Evolutionary conservation across 1,284 basidiomycete species (phyloP), one percentile per base, ranked within the genome.

Genomic region (Ustilago esculenta): DNA sequence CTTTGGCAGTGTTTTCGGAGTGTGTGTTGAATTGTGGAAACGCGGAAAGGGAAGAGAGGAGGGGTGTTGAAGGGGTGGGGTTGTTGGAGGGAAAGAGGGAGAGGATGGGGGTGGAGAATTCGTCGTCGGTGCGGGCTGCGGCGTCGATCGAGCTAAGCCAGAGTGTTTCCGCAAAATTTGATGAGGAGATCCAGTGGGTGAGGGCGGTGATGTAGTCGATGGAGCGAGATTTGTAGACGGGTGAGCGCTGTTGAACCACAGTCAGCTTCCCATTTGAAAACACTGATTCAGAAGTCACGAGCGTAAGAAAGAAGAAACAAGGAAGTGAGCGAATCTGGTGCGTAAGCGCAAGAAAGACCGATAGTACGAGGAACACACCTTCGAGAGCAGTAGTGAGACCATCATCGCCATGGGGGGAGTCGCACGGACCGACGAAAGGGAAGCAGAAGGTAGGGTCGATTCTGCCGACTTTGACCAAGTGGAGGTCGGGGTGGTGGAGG

Each of bases 201-300:
- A 74, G 57, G 0, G 53, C 39, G 4, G 43, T 14, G 30, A 67
- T 51, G 53, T 64, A 71, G 5, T 39, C 37, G n/a, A 4, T 18
- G 6, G 37, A 30, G 21, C 46, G 33, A 18, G 70, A 60, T 35
- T 73, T 73, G 43, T 73, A 52, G 5, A 75, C 73, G 10, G 77
- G 76, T 24, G 66, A 64, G 10, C 76, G 61, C 50, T 78, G 77
- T 36, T 80, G 77, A 9, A 80, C 50, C 21, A 78, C 44, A 5
- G 66, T 67, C 8, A 76, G 29, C 5, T 15, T 14, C 8, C 48
- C 42, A 23, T 64, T 66, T 15, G 44, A 45, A 43, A 64, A 75
- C n/a, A 71, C 64, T 66, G 52, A 25, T 27, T 9, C 34, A 20
- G 18, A 9, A 25, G 23, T 20, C n/a, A n/a, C n/a, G n/a, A n/a